Base-by-base conservation (phyloP, 257 asterid species). In the Datura wrightii region DNA sequence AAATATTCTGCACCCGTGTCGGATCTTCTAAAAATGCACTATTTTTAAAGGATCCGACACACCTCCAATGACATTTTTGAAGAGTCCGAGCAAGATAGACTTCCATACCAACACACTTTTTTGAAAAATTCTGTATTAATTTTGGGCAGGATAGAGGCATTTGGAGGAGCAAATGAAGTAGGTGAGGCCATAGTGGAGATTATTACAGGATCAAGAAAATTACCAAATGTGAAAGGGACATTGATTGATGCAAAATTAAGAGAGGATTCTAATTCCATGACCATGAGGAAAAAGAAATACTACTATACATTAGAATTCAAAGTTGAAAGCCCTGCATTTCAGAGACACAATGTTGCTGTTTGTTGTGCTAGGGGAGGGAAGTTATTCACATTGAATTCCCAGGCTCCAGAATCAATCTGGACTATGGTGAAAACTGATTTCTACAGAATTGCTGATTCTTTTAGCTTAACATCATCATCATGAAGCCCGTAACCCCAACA, bases 121-220 rank as follows among this genome's bases (percentile, higher is more conserved):
- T 39, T 39, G 4, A 39, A 39, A 39, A 39, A 39, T 4, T 1
- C 4, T 39, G 42, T 39, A 39, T 54, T 2, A 1, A 74, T 13
- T 46, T 66, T 79, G 72, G 70, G 39, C 93, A 96, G 98, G 78
- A 92, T 94, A 56, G 99, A 93, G 79, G 90, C 94, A 37, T 94
- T 94, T 87, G 98, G 99, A 79, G 98, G 97, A 86, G 89, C 97
- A n/a, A 85, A 89, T 66, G 97, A 93, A 87, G 94, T 94, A 24
- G 98, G 97, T 74, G 95, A 93, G 82, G 92, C 93, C 6, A 55
- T 96, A 1, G 87, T 94, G 65, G 70, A 89, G 83, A 92, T 5
- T 41, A 88, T 96, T 41, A 90, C 97, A 66, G 87, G 89, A 79
- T 90, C 94, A 7, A 79, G 90, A 14, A 86, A 88, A 80, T 80